phyloP scores from a whole-genome alignment of 2,329 filamentous ascomycete genomes.

The Penicillium sp. region DNA sequence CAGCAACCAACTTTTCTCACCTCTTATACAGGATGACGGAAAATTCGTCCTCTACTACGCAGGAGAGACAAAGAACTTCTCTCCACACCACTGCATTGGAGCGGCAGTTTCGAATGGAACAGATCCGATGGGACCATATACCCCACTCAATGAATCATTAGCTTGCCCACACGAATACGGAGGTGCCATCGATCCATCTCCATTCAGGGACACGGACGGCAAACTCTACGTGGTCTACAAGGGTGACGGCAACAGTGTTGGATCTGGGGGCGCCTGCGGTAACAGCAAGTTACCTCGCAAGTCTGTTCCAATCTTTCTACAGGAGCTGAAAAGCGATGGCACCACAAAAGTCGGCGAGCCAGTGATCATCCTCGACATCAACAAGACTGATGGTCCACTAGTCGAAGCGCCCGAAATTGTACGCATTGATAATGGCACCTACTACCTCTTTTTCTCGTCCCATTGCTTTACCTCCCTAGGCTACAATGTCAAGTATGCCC shows the following conservation, averaged over 20 bases:
- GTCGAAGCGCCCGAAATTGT: constrained; percentile 60
- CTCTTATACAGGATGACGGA: constrained; percentile 36
- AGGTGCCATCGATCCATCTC: constrained; percentile 63
- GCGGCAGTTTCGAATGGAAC: constrained; percentile 45
- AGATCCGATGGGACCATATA: constrained; percentile 46
- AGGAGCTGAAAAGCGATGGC: constrained; percentile 46
- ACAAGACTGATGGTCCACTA: constrained; percentile 60
- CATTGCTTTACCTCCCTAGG: constrained; percentile 56
- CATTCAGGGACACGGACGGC: constrained; percentile 56
- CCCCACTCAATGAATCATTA: constrained; percentile 47
- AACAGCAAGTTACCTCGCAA: constrained; percentile 39
- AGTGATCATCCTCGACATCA: constrained; percentile 59
- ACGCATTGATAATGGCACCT: constrained; percentile 41
- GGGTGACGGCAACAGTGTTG: constrained; percentile 60
- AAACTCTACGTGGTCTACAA: constrained; percentile 63
- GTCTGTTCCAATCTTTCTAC: constrained; percentile 39
- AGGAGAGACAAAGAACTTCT: constrained; percentile 43
- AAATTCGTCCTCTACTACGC: constrained; percentile 61
- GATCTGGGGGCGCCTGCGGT: constrained; percentile 44
- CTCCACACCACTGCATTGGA: constrained; percentile 57
- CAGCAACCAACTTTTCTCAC: neutral
- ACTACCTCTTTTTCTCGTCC: constrained; percentile 62
- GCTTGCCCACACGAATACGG: constrained; percentile 54
- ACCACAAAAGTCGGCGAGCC: constrained; percentile 52
- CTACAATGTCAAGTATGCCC: constrained; percentile 62